phyloP scores from a whole-genome alignment of 2,329 filamentous ascomycete species.

The Blastomyces parvus region DNA sequence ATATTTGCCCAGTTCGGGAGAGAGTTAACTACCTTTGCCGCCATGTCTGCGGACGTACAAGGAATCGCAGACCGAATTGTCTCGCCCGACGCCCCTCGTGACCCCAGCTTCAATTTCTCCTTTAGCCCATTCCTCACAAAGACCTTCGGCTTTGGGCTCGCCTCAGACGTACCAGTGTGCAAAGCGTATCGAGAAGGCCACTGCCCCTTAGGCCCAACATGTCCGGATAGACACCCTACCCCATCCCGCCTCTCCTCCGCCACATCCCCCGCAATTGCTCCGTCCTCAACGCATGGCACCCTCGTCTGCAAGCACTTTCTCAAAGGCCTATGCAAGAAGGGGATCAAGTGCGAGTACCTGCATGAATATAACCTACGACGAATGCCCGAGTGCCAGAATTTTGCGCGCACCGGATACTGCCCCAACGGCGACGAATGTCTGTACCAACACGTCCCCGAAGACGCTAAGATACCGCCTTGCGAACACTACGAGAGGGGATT shows the following conservation, averaged over 20 bases:
- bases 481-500: conserved; percentile 92
- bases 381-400: conserved; percentile 98
- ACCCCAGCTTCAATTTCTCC: conserved; percentile 52
- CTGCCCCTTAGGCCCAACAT: conserved; percentile 75
- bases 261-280: conserved; percentile 34
- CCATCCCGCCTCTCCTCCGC: conserved; percentile 37
- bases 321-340: conserved; percentile 94
- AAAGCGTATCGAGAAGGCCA: conserved; percentile 76
- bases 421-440: conserved; percentile 94
- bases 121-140: conserved; percentile 78
- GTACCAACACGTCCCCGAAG: conserved; percentile 80
- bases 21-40: not conserved
- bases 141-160: conserved; percentile 75
- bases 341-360: conserved; percentile 90
- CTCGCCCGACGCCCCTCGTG: conserved; percentile 28
- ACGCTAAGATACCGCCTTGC: conserved; percentile 68
- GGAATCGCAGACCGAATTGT: conserved; percentile 27
- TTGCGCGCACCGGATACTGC: conserved; percentile 85
- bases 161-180: conserved; percentile 69
- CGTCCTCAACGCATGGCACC: conserved; percentile 37
- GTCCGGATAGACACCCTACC: conserved; percentile 69
- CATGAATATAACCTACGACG: conserved; percentile 98
- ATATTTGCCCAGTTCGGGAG: not conserved
- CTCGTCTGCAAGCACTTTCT: conserved; percentile 99
- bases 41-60: conserved; percentile 29